Evolutionary conservation across 306 rosid genomes (phyloP).

Genomic region (Rubus idaeus): DNA sequence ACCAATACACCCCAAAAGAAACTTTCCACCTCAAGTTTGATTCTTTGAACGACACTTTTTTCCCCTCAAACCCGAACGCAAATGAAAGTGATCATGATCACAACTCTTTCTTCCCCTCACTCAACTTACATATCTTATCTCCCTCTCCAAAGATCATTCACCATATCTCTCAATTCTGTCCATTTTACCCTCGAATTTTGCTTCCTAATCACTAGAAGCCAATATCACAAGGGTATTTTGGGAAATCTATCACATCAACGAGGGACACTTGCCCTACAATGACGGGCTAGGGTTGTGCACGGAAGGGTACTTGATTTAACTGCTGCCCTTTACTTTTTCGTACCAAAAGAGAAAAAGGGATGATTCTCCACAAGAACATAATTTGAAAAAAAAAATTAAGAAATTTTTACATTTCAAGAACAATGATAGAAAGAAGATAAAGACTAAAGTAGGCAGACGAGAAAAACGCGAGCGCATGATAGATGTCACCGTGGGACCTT

Average conservation of each 20-base stretch:
- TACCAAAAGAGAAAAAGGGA: neutral
- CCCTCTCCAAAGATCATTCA: slow-evolving; percentile 16
- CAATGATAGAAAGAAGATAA: slow-evolving; percentile 1
- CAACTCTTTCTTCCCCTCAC: slow-evolving; percentile 13
- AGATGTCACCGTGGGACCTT: slow-evolving; percentile 52
- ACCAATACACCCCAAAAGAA: neutral
- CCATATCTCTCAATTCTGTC: slow-evolving; percentile 23
- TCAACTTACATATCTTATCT: slow-evolving; percentile 45
- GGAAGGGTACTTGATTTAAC: slow-evolving; percentile 46
- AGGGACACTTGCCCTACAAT: slow-evolving; percentile 38
- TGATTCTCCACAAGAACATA: slow-evolving; percentile 3
- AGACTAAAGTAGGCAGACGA: slow-evolving; percentile 21
- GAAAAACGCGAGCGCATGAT: slow-evolving; percentile 47
- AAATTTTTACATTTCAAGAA: neutral
- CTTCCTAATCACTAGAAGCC: neutral
- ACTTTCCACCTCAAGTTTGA: slow-evolving; percentile 13
- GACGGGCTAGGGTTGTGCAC: slow-evolving; percentile 36
- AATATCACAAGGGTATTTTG: slow-evolving; percentile 16
- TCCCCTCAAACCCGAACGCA: slow-evolving; percentile 11
- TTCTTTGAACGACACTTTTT: slow-evolving; percentile 6
- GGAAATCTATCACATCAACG: neutral
- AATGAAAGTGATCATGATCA: slow-evolving; percentile 14
- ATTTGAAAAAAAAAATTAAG: neutral
- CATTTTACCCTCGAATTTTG: slow-evolving; percentile 13
- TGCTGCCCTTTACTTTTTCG: slow-evolving; percentile 19